A percentile compares a stretch with the other conserved stretches of the same genome.
These are phyloP conservation scores for Cryptosporidium canis DNA, from an alignment of 169 alveolate species.

Conservation along the genomic window DNA sequence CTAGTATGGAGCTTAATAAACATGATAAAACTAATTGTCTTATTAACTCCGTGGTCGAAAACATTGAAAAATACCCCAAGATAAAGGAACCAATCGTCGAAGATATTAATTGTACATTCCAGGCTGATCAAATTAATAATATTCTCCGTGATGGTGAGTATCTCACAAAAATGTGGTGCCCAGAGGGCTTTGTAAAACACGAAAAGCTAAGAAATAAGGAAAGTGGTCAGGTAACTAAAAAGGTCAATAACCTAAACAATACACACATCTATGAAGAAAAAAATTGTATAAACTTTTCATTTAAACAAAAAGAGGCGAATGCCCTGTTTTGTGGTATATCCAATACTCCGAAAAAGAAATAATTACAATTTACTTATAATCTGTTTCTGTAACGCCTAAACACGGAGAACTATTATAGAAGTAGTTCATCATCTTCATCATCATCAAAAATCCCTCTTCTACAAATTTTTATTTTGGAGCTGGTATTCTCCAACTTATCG, in stretches of 20 bases:
- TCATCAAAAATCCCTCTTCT: constrained; percentile 59
- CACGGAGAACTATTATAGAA: not conserved
- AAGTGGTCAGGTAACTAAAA: not conserved
- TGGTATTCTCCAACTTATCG: not conserved
- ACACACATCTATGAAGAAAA: not conserved
- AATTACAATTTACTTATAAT: not conserved
- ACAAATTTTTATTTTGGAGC: constrained; percentile 19
- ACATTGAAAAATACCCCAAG: not conserved
- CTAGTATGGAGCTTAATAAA: not conserved
- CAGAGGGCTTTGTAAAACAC: constrained; percentile 40
- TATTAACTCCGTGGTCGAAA: not conserved
- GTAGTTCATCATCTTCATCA: constrained; percentile 12
- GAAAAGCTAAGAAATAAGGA: not conserved
- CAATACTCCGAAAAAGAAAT: not conserved
- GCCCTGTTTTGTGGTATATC: constrained; percentile 57
- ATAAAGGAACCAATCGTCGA: not conserved
- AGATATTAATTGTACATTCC: not conserved
- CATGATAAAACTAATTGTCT: not conserved
- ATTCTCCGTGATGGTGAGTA: not conserved
- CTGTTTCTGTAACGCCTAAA: not conserved
- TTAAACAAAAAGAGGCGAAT: constrained; percentile 37
- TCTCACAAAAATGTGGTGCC: constrained; percentile 28
- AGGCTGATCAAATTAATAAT: not conserved
- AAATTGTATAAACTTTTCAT: not conserved
- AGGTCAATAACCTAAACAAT: not conserved